Conservation (phyloP, 805 yeast genomes). For the Crinitomyces ghanaensis region DNA sequence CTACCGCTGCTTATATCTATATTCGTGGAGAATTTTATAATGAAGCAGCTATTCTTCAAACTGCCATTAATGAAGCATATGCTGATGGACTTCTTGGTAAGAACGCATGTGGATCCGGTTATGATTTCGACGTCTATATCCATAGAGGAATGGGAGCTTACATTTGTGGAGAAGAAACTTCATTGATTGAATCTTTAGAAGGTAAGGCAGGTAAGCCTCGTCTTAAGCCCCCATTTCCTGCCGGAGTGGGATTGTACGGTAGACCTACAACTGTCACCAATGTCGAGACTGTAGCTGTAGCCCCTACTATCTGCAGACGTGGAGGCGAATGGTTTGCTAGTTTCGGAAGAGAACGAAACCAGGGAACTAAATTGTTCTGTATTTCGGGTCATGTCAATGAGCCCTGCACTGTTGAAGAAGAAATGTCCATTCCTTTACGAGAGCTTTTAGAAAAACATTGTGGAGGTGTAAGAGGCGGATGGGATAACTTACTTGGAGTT, state of each 20-base stretch:
- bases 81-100: slow-evolving; percentile 69
- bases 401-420: slow-evolving; percentile 90
- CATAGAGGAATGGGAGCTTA: slow-evolving; percentile 94
- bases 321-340: slow-evolving; percentile 81
- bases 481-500: slow-evolving; percentile 82
- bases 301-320: slow-evolving; percentile 80
- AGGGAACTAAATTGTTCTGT: slow-evolving; percentile 76
- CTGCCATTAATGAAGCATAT: slow-evolving; percentile 82
- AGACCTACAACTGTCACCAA: slow-evolving; percentile 87
- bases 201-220: slow-evolving; percentile 93
- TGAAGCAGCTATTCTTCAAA: slow-evolving; percentile 63
- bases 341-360: slow-evolving; percentile 76
- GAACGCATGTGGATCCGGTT: slow-evolving; percentile 81
- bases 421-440: slow-evolving; percentile 78
- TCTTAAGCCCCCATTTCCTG: slow-evolving; percentile 91
- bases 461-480: slow-evolving; percentile 85
- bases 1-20: slow-evolving; percentile 84
- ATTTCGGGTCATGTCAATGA: slow-evolving; percentile 85
- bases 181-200: slow-evolving; percentile 76
- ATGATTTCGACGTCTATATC: slow-evolving; percentile 68
- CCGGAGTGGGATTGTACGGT: slow-evolving; percentile 85
- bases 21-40: slow-evolving; percentile 85
- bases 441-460: slow-evolving; percentile 81
- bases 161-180: slow-evolving; percentile 88
- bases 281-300: slow-evolving; percentile 84